These are phyloP conservation scores for Floccularia luteovirens DNA, from an alignment of 768 basidiomycete species.

Conservation along the genomic window DNA sequence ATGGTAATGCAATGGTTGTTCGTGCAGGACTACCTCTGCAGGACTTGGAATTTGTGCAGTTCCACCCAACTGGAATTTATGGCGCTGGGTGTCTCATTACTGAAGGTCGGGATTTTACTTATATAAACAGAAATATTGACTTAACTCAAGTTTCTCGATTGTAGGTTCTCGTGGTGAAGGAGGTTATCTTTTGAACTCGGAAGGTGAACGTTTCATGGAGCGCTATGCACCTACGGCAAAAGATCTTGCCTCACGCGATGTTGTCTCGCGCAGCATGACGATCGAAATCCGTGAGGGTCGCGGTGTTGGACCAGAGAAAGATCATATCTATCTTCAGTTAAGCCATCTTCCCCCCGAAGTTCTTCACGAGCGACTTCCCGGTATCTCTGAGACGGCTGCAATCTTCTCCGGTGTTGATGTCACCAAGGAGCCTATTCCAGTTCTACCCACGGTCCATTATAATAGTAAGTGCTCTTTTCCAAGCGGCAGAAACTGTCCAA, in stretches of 20 bases:
- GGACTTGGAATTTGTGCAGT: conserved; percentile 99
- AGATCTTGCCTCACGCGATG: conserved; percentile 98
- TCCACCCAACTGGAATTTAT: conserved; percentile 99
- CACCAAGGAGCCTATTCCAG: conserved; percentile 98
- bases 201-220: conserved; percentile 99
- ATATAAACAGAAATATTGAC: too few relatives aligned
- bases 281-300: conserved; percentile 98
- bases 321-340: conserved; percentile 94
- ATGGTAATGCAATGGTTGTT: conserved; percentile 97
- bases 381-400: conserved; percentile 98
- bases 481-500: not conserved
- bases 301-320: conserved; percentile 97
- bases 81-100: conserved; percentile 99
- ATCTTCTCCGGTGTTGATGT: conserved; percentile 99
- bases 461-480: conserved; percentile 62
- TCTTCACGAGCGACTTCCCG: conserved; percentile 93
- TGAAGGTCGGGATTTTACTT: conserved; percentile 55
- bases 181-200: conserved; percentile 95
- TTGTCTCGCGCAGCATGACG: conserved; percentile 99
- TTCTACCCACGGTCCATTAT: conserved; percentile 97
- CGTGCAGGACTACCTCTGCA: conserved; percentile 95
- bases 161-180: conserved; percentile 97
- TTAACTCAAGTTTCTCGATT: not conserved
- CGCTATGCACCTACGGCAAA: conserved; percentile 99
- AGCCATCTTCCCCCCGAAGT: conserved; percentile 95